Evolutionary conservation across 2,329 filamentous ascomycete species (phyloP), one percentile per base, ranked within the genome.

Genomic region (Chaetomiaceae sp.): DNA sequence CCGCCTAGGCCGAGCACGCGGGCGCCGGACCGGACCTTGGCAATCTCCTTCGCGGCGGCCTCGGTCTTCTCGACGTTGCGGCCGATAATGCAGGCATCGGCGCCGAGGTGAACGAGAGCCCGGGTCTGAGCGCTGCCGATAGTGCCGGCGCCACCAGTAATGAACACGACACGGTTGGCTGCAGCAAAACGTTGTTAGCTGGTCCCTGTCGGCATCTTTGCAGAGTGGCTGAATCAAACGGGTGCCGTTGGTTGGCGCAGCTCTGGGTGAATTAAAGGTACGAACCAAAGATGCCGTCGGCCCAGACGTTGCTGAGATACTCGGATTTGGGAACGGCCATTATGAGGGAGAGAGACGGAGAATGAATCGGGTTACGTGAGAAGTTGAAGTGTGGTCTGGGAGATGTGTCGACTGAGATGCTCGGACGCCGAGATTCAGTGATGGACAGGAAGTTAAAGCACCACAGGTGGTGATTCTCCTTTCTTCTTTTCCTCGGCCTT

Each of bases 51-150:
- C 4, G 93, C 93, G 62, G 82, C 85, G 2, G 72, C 70, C 67
- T 93, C 86, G 0, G 92, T 97, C 76, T 96, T 96, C 60, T 89
- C 83, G 39, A 85, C 80, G 66, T 89, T 96, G 60, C 93, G 86
- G 35, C 93, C 93, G 50, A 97, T 81, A 64, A 99, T 97, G 70
- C 88, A 95, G 44, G 93, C 93, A 62, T 97, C 86, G 39, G 90
- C 92, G 47, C 93, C 93, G 7, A 99, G 82, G 56, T 91, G 81
- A 20, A 99, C 90, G 53, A 99, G 75, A 4, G 93, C 93, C 58
- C 90, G 82, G 27, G 95, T 93, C 73, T 97, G 93, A 49, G 88
- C 90, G 62, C 87, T 93, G 74, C 93, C 96, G 64, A 99, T 97
- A 21, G 87, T 86, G 49, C 93, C 92, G 5, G 90, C 90, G 46